Percentiles rank a stretch among this genome's conserved stretches.
Conservation (phyloP, 352 stramenopile genomes). For the Phytopythium aichiense region DNA sequence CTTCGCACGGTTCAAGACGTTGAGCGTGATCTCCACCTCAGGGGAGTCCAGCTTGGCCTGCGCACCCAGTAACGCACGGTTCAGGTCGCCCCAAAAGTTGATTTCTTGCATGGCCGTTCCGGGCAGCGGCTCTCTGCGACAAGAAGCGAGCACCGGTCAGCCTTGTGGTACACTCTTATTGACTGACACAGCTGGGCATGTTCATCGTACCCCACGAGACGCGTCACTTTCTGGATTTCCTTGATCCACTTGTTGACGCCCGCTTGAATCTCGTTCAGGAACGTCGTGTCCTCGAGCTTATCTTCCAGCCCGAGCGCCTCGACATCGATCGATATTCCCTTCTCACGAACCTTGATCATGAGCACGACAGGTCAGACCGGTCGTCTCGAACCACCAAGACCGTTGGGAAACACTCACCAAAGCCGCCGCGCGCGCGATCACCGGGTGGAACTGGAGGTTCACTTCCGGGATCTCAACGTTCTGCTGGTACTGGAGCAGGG, state of each 20-base stretch:
- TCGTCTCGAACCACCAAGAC: not conserved
- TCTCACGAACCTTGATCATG: slow-evolving; percentile 49
- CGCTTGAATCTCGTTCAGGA: slow-evolving; percentile 85
- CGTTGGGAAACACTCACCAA: slow-evolving; percentile 18
- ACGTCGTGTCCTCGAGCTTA: slow-evolving; percentile 78
- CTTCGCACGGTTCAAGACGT: slow-evolving; percentile 90
- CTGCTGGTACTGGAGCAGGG: slow-evolving; percentile 92
- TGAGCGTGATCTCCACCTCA: slow-evolving; percentile 89
- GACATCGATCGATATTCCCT: slow-evolving; percentile 75
- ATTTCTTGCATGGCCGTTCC: slow-evolving; percentile 92
- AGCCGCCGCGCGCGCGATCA: slow-evolving; percentile 79
- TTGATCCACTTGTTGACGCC: slow-evolving; percentile 94
- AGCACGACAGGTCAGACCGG: not conserved
- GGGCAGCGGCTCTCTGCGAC: slow-evolving; percentile 66
- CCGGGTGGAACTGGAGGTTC: slow-evolving; percentile 83
- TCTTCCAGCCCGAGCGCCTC: slow-evolving; percentile 78
- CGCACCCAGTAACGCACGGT: slow-evolving; percentile 81
- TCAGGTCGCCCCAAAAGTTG: slow-evolving; percentile 94
- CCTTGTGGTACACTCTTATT: not conserved
- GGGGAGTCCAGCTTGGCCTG: slow-evolving; percentile 85
- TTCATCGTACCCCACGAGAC: slow-evolving; percentile 60
- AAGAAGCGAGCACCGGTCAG: not conserved
- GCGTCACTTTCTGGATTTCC: slow-evolving; percentile 93
- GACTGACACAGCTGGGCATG: not conserved
- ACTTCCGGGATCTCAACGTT: slow-evolving; percentile 94